Percentiles rank a stretch among this genome's conserved stretches.
phyloP scores from a whole-genome alignment of 371 early-diverging fungal species.

The Mortierella polycephala region DNA sequence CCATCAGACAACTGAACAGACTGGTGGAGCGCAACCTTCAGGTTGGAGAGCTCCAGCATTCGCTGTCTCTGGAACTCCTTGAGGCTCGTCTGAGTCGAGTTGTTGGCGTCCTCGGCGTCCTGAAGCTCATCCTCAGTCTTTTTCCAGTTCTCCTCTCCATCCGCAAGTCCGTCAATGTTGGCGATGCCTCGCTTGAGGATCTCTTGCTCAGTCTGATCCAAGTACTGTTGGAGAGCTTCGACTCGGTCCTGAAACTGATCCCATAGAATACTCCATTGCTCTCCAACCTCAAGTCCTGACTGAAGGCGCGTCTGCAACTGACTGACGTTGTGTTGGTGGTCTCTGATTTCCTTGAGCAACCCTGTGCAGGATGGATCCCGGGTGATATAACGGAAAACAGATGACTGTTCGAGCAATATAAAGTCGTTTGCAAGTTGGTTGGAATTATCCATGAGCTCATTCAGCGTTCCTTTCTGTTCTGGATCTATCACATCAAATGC shows the following conservation, averaged over 20 bases:
- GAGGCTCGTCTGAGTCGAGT: conserved; percentile 18
- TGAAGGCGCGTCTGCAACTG: conserved; percentile 30
- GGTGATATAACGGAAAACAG: conserved; percentile 24
- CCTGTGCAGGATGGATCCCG: conserved; percentile 38
- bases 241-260: conserved; percentile 46
- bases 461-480: conserved; percentile 18
- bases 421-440: conserved; percentile 29
- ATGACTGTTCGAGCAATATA: conserved; percentile 29
- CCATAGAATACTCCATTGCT: conserved; percentile 52
- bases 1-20: conserved; percentile 39
- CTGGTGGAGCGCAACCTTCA: conserved; percentile 36
- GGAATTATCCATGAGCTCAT: conserved; percentile 24
- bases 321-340: conserved; percentile 12
- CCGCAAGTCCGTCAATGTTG: conserved; percentile 33
- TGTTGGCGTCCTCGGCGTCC: conserved; percentile 37
- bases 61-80: conserved; percentile 43
- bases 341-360: conserved; percentile 35
- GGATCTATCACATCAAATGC: conserved; percentile 24
- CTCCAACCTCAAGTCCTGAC: conserved; percentile 42
- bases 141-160: conserved; percentile 44
- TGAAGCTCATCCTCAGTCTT: conserved; percentile 49
- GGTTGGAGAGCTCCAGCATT: conserved; percentile 38
- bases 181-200: conserved; percentile 36
- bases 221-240: conserved; percentile 23
- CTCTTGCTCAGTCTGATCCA: conserved; percentile 31